Percentiles rank a stretch among this genome's conserved stretches.
Conservation (phyloP, 2,329 filamentous ascomycete species). For the Aspergillus sojae region DNA sequence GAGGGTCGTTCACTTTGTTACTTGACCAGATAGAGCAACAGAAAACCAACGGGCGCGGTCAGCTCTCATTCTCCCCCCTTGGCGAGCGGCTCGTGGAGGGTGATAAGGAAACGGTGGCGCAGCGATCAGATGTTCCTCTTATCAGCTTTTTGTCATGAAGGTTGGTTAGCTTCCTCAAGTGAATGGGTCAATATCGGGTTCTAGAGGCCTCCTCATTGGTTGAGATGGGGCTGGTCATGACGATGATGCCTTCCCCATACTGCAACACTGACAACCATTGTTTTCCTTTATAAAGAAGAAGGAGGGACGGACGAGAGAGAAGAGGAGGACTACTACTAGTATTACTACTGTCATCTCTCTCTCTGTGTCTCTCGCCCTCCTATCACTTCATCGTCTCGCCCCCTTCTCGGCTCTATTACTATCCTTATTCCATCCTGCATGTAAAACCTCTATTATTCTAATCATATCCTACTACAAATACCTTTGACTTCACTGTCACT, state of each 20-base stretch:
- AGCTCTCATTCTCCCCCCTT: not conserved
- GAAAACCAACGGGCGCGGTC: constrained; percentile 17
- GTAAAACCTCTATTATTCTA: not conserved
- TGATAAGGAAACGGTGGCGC: constrained; percentile 4
- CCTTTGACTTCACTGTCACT: not conserved
- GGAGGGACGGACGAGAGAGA: not conserved
- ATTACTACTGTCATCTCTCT: too few relatives aligned
- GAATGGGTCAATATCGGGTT: not conserved
- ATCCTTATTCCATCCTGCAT: not conserved
- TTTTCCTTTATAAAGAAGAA: not conserved
- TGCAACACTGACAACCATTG: not conserved
- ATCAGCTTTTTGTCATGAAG: not conserved
- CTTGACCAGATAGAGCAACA: constrained; percentile 25
- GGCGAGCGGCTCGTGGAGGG: constrained; percentile 5
- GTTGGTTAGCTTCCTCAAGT: not conserved
- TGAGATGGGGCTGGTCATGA: not conserved
- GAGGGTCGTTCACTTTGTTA: constrained; percentile 16
- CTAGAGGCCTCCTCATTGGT: not conserved
- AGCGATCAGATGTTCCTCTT: constrained; percentile 3
- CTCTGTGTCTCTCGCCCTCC: not conserved
- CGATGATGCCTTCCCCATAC: not conserved
- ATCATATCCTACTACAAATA: not conserved
- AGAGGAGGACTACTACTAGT: too few relatives aligned
- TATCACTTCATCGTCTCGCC: not conserved
- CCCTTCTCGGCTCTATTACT: not conserved